These are phyloP conservation scores for Pythium guiyangense DNA, from an alignment of 352 stramenopile genomes.

Conservation along the genomic window DNA sequence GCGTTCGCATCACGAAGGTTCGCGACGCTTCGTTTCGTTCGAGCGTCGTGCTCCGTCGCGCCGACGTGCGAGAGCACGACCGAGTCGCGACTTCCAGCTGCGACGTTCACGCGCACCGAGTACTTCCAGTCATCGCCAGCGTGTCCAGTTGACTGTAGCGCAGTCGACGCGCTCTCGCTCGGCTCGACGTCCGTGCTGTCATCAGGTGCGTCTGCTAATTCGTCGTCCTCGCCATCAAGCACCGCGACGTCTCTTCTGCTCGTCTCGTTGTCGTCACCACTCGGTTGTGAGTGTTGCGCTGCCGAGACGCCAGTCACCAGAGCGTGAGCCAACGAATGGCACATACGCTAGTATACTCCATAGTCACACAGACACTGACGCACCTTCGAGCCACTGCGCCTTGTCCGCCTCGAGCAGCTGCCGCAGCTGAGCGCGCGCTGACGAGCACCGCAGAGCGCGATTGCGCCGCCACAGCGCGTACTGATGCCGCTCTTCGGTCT, in stretches of 20 bases:
- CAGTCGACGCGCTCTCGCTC: neutral
- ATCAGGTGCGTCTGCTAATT: no score
- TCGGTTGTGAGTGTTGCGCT: no score
- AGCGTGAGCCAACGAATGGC: no score
- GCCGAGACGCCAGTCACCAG: no score
- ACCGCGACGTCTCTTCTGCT: no score
- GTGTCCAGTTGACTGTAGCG: neutral
- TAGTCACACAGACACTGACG: neutral
- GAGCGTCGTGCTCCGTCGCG: no score
- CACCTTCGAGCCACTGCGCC: conserved; percentile 28
- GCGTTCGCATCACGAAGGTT: neutral
- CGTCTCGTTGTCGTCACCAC: no score
- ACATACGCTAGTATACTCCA: neutral
- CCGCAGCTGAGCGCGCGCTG: conserved; percentile 26
- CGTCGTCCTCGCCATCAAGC: no score
- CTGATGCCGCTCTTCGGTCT: conserved; percentile 30
- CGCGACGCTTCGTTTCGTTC: neutral
- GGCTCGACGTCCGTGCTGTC: no score
- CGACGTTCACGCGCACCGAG: conserved; percentile 29
- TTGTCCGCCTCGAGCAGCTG: conserved; percentile 24
- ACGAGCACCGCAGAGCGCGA: conserved; percentile 37
- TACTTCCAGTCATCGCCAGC: conserved; percentile 6
- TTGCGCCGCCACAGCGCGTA: conserved; percentile 58
- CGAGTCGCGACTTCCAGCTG: conserved; percentile 21
- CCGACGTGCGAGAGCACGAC: conserved; percentile 10